These are phyloP conservation scores for Pythium apleroticum DNA, from an alignment of 352 stramenopile species.

Conservation along the genomic window DNA sequence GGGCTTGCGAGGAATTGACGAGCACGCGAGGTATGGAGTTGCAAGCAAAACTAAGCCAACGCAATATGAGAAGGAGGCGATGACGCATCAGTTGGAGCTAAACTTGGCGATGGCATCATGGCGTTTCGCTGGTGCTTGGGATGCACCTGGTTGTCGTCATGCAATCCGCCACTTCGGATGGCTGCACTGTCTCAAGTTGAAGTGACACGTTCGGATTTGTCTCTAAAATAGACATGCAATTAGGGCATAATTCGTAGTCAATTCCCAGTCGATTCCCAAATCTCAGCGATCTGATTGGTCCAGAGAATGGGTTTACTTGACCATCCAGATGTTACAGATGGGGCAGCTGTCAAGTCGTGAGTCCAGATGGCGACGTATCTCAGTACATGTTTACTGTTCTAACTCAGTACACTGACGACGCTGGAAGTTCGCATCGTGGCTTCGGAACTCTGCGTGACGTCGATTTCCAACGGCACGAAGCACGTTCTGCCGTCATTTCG, in stretches of 20 bases:
- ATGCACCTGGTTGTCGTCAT: constrained; percentile 1
- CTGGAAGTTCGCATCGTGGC: background rate
- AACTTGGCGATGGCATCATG: background rate
- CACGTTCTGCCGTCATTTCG: background rate
- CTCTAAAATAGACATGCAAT: background rate
- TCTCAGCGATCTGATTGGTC: background rate
- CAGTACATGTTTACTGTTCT: background rate
- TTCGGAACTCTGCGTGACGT: background rate
- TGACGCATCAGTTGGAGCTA: background rate
- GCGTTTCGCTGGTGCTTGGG: background rate
- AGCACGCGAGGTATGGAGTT: background rate
- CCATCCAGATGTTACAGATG: background rate
- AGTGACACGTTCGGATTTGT: background rate
- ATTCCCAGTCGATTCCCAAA: background rate
- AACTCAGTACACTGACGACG: background rate
- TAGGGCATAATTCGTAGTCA: background rate
- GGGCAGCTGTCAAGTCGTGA: background rate
- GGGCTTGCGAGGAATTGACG: too few species aligned
- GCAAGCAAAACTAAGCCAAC: background rate
- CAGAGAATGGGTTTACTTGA: background rate
- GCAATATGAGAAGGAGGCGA: background rate
- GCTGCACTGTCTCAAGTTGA: constrained; percentile 10
- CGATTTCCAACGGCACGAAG: background rate
- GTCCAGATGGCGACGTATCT: background rate
- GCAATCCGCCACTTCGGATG: background rate